These are phyloP conservation scores for Rhodotorula sp. DNA, from an alignment of 1,284 basidiomycete genomes.

Conservation along the genomic window DNA sequence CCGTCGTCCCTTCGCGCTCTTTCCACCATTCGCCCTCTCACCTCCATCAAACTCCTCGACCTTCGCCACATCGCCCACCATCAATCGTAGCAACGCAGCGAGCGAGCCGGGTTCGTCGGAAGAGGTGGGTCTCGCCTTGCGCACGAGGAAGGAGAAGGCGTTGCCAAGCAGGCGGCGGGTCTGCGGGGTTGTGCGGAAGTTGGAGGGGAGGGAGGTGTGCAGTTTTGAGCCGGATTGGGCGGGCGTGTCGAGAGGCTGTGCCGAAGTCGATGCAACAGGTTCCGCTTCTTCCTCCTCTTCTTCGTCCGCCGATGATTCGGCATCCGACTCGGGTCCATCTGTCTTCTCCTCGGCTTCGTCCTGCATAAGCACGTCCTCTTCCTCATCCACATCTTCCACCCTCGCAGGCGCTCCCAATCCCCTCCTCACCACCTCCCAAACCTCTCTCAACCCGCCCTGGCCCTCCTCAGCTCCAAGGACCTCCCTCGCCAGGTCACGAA, in stretches of 20 bases:
- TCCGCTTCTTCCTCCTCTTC: constrained; percentile 3
- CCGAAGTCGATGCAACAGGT: constrained; percentile 34
- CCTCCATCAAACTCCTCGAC: constrained; percentile 24
- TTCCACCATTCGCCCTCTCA: constrained; percentile 12
- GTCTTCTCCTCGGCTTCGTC: constrained; percentile 3
- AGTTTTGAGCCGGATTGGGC: background rate
- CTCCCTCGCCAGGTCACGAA: constrained; percentile 41
- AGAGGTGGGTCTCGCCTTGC: constrained; percentile 33
- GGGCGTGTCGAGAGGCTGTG: background rate
- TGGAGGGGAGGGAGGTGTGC: constrained; percentile 9
- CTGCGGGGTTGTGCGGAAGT: constrained; percentile 42
- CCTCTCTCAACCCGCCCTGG: constrained; percentile 24
- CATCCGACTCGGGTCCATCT: background rate
- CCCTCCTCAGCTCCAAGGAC: constrained; percentile 19
- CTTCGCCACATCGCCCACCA: constrained; percentile 25
- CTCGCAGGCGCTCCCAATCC: constrained; percentile 25
- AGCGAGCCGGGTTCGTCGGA: constrained; percentile 13
- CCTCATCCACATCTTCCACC: background rate
- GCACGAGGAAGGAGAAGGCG: constrained; percentile 42
- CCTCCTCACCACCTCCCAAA: constrained; percentile 34
- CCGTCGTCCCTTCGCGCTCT: constrained; percentile 26
- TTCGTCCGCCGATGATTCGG: constrained; percentile 3
- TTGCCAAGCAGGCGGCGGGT: constrained; percentile 42
- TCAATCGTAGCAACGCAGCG: constrained; percentile 23
- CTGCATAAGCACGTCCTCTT: background rate